Percentiles rank a stretch among this genome's conserved stretches.
Evolutionary conservation across 306 rosid species (phyloP).

Genomic region (Parietaria judaica): DNA sequence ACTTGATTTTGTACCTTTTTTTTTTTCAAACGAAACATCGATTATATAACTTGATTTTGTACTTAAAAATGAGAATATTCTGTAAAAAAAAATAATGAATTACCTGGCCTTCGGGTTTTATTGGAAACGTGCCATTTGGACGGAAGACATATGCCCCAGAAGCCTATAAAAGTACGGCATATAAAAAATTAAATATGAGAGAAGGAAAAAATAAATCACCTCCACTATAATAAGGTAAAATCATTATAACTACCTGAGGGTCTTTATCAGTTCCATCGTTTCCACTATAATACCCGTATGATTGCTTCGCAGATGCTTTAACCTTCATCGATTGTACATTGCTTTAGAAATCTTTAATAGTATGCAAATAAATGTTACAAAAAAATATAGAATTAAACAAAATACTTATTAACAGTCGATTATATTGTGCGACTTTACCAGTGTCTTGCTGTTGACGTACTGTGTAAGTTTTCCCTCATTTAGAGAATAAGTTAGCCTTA

Average conservation of each 20-base stretch:
- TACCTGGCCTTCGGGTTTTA: slow-evolving; percentile 31
- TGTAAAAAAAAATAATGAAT: not conserved
- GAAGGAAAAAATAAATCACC: not conserved
- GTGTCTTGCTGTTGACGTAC: slow-evolving; percentile 45
- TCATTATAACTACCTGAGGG: slow-evolving; percentile 26
- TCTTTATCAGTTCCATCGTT: slow-evolving; percentile 29
- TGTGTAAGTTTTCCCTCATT: slow-evolving; percentile 45
- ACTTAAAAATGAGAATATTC: not conserved
- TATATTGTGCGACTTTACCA: slow-evolving; percentile 26
- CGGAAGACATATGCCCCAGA: slow-evolving; percentile 46
- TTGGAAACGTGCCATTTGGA: slow-evolving; percentile 28
- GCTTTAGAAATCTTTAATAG: not conserved
- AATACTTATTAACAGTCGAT: not conserved
- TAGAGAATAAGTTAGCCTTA: slow-evolving; percentile 56
- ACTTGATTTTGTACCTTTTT: not conserved
- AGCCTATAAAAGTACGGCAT: slow-evolving; percentile 22
- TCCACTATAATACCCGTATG: slow-evolving; percentile 37
- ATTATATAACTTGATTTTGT: too few species aligned
- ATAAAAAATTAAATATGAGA: not conserved
- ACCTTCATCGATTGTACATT: slow-evolving; percentile 22
- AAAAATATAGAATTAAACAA: not conserved
- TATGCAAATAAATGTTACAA: not conserved
- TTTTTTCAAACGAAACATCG: too few species aligned
- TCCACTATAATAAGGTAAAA: not conserved
- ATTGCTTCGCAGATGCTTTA: slow-evolving; percentile 22